These are phyloP conservation scores for Pythium vanterpoolii DNA, from an alignment of 352 stramenopile genomes.

Conservation along the genomic window DNA sequence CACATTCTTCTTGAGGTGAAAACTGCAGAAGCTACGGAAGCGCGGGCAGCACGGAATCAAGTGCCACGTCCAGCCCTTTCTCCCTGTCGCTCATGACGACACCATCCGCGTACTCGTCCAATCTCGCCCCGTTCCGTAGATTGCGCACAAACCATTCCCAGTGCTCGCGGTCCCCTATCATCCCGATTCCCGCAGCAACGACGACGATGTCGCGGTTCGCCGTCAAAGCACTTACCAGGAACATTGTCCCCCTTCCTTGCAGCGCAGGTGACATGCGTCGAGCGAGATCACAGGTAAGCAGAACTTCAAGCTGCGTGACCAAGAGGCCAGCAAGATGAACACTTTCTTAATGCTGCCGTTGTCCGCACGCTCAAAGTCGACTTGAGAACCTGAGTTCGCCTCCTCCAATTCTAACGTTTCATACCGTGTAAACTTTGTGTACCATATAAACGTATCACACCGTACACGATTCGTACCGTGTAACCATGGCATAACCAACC, in stretches of 20 bases:
- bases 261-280: slow-evolving; percentile 2
- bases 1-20: slow-evolving; percentile 21
- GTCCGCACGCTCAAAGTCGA: slow-evolving; percentile 1
- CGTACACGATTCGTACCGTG: background rate
- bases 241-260: slow-evolving; percentile 5
- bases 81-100: slow-evolving; percentile 13
- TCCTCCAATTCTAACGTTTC: background rate
- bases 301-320: slow-evolving; percentile 6
- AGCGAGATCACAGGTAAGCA: slow-evolving; percentile 9
- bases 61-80: slow-evolving; percentile 11
- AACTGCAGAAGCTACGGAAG: slow-evolving; percentile 11
- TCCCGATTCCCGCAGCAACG: background rate
- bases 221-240: background rate
- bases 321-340: slow-evolving; percentile 4
- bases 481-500: slow-evolving; percentile 10
- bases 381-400: background rate
- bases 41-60: background rate
- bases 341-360: background rate
- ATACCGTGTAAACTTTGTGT: background rate
- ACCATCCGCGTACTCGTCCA: background rate
- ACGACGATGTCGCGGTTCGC: slow-evolving; percentile 17
- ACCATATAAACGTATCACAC: background rate
- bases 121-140: background rate
- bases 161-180: slow-evolving; percentile 14
- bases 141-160: slow-evolving; percentile 18